phyloP scores from a whole-genome alignment of 805 yeast species.

The Starmerella bacillaris region DNA sequence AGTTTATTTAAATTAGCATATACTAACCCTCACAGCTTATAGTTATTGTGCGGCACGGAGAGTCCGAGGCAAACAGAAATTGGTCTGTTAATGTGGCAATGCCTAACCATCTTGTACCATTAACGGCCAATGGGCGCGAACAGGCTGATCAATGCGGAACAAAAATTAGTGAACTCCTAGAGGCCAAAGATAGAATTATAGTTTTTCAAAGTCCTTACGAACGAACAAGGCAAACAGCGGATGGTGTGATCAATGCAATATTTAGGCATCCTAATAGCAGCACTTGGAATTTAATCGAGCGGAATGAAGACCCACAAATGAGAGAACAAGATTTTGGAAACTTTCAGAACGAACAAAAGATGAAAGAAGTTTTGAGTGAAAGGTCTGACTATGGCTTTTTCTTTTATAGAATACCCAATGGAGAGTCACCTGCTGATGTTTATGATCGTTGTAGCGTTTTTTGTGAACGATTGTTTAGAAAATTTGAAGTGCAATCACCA shows the following conservation, averaged over 20 bases:
- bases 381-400: conserved; percentile 76
- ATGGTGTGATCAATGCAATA: conserved; percentile 43
- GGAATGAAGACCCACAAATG: conserved; percentile 67
- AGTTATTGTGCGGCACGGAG: conserved; percentile 76
- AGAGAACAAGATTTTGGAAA: conserved; percentile 93
- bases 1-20: no score
- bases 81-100: conserved; percentile 58
- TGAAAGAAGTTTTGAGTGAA: conserved; percentile 69
- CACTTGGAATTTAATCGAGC: conserved; percentile 29
- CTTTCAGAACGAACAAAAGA: conserved; percentile 51
- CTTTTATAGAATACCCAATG: conserved; percentile 78
- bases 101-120: conserved; percentile 63
- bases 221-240: conserved; percentile 70
- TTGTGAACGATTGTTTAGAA: conserved; percentile 70
- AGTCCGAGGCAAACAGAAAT: conserved; percentile 76
- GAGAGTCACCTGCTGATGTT: conserved; percentile 93
- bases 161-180: conserved; percentile 23
- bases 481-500: conserved; percentile 52
- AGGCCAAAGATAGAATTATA: conserved; percentile 39
- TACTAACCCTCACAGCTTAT: conserved; percentile 32
- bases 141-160: conserved; percentile 26
- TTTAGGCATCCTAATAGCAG: conserved; percentile 2
- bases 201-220: conserved; percentile 76
- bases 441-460: conserved; percentile 81
- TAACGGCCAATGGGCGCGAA: conserved; percentile 51